Evolutionary conservation across 75 land plant genomes (phyloP).

Genomic region (Pinus albicaulis): DNA sequence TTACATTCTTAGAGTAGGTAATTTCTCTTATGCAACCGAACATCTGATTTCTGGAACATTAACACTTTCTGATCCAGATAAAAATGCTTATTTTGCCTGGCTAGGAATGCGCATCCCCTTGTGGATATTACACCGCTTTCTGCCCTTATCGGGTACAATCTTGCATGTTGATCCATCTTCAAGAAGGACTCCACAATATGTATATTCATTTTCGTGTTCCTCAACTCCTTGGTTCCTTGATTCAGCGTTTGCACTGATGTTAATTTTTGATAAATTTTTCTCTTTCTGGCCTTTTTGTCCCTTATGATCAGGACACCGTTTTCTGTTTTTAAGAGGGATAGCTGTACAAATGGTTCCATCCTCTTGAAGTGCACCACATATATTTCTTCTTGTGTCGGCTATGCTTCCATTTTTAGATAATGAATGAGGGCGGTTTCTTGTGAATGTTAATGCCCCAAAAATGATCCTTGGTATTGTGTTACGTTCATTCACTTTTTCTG

Average conservation of each 20-base stretch:
- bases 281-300: constrained; percentile 18
- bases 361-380: not conserved
- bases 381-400: not conserved
- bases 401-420: not conserved
- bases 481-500: not conserved
- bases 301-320: constrained; percentile 41
- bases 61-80: too few species aligned
- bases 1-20: too few species aligned
- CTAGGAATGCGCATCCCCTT: constrained; percentile 23
- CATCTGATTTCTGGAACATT: too few species aligned
- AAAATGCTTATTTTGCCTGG: not conserved
- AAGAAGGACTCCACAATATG: constrained; percentile 17
- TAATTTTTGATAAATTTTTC: not conserved
- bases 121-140: constrained; percentile 32
- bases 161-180: constrained; percentile 20
- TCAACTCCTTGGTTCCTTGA: not conserved
- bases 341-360: not conserved
- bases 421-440: constrained; percentile 1
- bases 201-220: not conserved
- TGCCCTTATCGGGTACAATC: constrained; percentile 17
- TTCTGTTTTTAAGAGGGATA: constrained; percentile 16
- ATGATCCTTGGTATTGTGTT: not conserved
- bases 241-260: not conserved
- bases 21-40: too few species aligned
- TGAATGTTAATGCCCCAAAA: constrained; percentile 16